Evolutionary conservation across 106 monocot species (phyloP).

Genomic region (Vanilla planifolia): DNA sequence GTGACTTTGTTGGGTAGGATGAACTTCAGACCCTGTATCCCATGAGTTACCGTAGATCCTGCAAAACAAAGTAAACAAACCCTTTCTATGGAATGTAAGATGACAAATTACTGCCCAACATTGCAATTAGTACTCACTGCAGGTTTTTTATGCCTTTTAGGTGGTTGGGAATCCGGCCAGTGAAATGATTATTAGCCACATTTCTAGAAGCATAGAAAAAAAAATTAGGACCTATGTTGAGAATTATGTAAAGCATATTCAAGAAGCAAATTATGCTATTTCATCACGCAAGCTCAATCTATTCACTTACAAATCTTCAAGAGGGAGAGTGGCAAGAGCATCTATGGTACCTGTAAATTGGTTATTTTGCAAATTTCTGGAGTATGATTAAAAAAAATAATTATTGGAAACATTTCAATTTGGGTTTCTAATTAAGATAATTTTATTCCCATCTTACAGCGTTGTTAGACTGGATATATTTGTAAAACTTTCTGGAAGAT

Average conservation of each 20-base stretch:
- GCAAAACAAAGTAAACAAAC: neutral
- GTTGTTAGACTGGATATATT: constrained; percentile 37
- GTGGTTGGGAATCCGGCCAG: constrained; percentile 65
- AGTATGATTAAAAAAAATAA: constrained; percentile 10
- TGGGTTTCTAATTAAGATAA: neutral
- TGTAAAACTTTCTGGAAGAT: constrained; percentile 55
- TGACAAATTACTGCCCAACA: neutral
- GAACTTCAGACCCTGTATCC: constrained; percentile 60
- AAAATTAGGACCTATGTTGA: neutral
- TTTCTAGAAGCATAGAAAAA: constrained; percentile 38
- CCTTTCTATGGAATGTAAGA: neutral
- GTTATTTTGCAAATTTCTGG: constrained; percentile 79
- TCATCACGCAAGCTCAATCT: neutral
- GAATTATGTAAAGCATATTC: neutral
- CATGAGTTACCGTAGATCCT: constrained; percentile 83
- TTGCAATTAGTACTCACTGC: constrained; percentile 38
- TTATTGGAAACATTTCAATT: neutral
- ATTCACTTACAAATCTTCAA: constrained; percentile 60
- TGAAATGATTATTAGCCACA: constrained; percentile 81
- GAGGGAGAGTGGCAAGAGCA: constrained; percentile 62
- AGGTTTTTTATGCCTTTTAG: constrained; percentile 68
- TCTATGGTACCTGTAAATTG: constrained; percentile 73
- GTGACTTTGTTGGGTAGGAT: constrained; percentile 30
- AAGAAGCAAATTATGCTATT: neutral
- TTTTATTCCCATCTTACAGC: constrained; percentile 31